phyloP scores from a whole-genome alignment of 768 basidiomycete genomes.

The Lactifluus piperatus region DNA sequence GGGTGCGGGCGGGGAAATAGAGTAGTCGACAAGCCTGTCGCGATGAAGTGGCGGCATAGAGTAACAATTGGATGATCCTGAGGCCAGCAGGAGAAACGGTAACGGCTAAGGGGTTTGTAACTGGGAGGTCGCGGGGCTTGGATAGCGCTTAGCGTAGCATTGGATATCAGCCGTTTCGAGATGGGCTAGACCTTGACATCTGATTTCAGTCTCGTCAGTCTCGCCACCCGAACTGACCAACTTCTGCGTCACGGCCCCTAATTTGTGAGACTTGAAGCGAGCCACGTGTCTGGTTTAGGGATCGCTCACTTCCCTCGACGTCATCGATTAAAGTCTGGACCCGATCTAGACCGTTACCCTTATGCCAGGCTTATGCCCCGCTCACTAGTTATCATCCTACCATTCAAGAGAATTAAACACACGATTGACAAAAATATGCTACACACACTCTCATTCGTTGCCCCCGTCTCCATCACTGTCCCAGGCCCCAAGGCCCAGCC shows the following conservation, averaged over 20 bases:
- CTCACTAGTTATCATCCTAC: no score
- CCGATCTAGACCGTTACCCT: neutral
- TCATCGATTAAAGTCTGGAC: neutral
- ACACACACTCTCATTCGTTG: neutral
- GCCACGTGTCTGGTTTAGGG: neutral
- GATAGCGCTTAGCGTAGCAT: no score
- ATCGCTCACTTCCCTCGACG: neutral
- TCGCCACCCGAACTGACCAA: no score
- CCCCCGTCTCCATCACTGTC: slow-evolving; percentile 21
- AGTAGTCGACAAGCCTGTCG: neutral
- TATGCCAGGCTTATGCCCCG: no score
- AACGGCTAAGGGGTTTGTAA: neutral
- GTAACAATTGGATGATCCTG: neutral
- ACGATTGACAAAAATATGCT: no score
- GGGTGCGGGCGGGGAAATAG: neutral
- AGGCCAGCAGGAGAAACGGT: neutral
- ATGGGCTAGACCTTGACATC: neutral
- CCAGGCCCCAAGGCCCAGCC: slow-evolving; percentile 33
- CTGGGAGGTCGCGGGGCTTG: no score
- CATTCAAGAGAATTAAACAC: neutral
- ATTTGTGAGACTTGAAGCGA: neutral
- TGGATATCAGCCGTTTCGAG: neutral
- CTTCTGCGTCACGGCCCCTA: neutral
- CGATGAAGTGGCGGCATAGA: neutral
- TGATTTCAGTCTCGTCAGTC: no score